Evolutionary conservation across 768 basidiomycete genomes (phyloP).

Genomic region (Boletus vinaceobasis): DNA sequence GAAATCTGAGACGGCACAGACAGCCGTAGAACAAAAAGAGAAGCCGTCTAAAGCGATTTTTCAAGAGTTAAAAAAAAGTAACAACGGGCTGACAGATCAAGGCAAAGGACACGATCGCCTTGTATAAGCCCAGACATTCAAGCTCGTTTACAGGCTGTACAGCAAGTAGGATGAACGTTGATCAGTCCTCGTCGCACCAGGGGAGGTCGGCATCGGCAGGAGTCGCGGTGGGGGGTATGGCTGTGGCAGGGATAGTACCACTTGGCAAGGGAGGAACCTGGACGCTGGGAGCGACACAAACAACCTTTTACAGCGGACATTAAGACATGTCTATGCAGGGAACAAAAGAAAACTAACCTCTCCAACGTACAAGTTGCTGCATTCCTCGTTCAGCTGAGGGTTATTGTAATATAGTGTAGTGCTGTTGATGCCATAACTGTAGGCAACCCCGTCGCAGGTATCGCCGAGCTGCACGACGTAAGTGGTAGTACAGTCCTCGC

Average conservation of each 20-base stretch:
- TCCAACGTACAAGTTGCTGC: constrained; percentile 69
- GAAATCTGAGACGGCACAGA: not conserved
- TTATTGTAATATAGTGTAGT: constrained; percentile 65
- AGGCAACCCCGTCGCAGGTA: constrained; percentile 52
- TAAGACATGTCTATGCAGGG: not conserved
- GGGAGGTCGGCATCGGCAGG: constrained; percentile 37
- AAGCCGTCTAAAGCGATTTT: constrained; percentile 1
- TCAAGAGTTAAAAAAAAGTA: not conserved
- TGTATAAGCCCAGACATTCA: constrained; percentile 16
- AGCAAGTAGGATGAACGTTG: not conserved
- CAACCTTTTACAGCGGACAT: constrained; percentile 35
- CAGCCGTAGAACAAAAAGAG: constrained; percentile 1
- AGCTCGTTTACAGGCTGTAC: constrained; percentile 1
- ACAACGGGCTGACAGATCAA: not conserved
- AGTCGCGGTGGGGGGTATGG: constrained; percentile 33
- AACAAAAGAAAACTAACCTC: constrained; percentile 47
- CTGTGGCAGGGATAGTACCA: constrained; percentile 24
- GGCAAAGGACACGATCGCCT: constrained; percentile 28
- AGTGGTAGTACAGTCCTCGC: constrained; percentile 60
- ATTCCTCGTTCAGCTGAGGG: constrained; percentile 59
- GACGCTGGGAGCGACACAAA: constrained; percentile 47
- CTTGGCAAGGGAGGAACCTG: constrained; percentile 44
- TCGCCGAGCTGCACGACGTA: constrained; percentile 57
- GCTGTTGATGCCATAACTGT: constrained; percentile 40
- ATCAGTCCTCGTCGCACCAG: constrained; percentile 44